Evolutionary conservation across 2,329 filamentous ascomycete species (phyloP).

Genomic region (Monilinia fructicola): DNA sequence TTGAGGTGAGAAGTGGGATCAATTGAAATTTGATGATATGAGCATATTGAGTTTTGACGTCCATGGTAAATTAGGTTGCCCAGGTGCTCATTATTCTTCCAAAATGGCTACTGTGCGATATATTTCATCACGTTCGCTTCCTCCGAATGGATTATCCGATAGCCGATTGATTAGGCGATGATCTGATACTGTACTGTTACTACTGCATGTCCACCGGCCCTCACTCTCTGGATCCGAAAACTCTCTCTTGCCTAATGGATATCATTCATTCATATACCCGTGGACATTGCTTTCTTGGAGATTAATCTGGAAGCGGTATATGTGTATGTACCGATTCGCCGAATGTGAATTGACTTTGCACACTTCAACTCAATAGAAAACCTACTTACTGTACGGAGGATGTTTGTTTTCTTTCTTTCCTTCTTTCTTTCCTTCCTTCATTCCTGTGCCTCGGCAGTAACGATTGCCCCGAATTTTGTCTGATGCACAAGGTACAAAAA

Average conservation of each 20-base stretch:
- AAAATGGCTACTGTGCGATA: neutral
- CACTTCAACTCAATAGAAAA: neutral
- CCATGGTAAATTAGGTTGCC: neutral
- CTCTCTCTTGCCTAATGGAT: neutral
- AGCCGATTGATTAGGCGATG: constrained; percentile 11
- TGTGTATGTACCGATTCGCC: neutral
- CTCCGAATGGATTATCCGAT: neutral
- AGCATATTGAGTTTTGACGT: constrained; percentile 6
- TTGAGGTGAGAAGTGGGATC: constrained; percentile 7
- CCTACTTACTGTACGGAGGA: too few species aligned
- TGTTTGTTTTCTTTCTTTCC: neutral
- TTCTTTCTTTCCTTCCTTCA: neutral
- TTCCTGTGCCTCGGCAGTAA: constrained; percentile 1
- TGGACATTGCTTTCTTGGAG: neutral
- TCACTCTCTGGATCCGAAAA: neutral
- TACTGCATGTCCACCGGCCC: neutral
- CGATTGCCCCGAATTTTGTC: constrained; percentile 11
- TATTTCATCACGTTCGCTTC: constrained; percentile 12
- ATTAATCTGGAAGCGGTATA: neutral
- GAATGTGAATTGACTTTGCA: neutral
- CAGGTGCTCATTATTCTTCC: neutral
- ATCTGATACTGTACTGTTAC: neutral
- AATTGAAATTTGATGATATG: constrained; percentile 10
- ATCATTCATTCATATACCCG: neutral
- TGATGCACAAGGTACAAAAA: constrained; percentile 6